Evolutionary conservation across 2,329 filamentous ascomycete species (phyloP).

Genomic region (Alternaria postmessia): DNA sequence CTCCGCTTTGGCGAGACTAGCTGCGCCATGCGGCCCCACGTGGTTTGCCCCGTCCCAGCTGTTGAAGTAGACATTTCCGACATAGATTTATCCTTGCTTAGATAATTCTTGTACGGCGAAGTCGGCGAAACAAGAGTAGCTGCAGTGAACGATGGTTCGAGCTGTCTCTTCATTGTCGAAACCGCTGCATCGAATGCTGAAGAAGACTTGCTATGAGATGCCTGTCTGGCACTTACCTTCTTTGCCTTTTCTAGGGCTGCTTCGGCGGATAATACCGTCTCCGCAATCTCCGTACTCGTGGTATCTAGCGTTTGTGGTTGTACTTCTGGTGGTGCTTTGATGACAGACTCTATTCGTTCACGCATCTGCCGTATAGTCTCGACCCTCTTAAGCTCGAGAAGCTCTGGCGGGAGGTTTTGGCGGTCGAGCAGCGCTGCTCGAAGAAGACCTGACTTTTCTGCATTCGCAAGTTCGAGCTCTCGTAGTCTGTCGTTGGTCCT

Average conservation of each 20-base stretch:
- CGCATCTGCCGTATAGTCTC: constrained; percentile 45
- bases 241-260: constrained; percentile 48
- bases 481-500: constrained; percentile 45
- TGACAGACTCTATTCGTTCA: constrained; percentile 44
- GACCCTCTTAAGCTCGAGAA: constrained; percentile 42
- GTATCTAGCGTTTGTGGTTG: constrained; percentile 42
- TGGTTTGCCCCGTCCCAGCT: constrained; percentile 33
- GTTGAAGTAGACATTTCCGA: constrained; percentile 34
- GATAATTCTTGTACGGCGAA: constrained; percentile 16
- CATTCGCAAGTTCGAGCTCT: constrained; percentile 47
- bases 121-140: constrained; percentile 32
- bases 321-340: constrained; percentile 42
- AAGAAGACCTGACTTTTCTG: constrained; percentile 47
- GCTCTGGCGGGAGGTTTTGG: constrained; percentile 43
- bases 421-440: constrained; percentile 44
- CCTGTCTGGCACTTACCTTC: constrained; percentile 48
- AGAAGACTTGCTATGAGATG: constrained; percentile 29
- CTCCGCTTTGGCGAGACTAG: constrained; percentile 34
- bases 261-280: constrained; percentile 44
- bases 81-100: constrained; percentile 27
- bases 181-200: constrained; percentile 33
- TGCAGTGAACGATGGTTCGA: constrained; percentile 32
- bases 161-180: constrained; percentile 28
- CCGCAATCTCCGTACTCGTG: constrained; percentile 46
- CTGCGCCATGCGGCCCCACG: constrained; percentile 35